phyloP scores from a whole-genome alignment of 805 yeast species.

The Myxozyma nipponensis region DNA sequence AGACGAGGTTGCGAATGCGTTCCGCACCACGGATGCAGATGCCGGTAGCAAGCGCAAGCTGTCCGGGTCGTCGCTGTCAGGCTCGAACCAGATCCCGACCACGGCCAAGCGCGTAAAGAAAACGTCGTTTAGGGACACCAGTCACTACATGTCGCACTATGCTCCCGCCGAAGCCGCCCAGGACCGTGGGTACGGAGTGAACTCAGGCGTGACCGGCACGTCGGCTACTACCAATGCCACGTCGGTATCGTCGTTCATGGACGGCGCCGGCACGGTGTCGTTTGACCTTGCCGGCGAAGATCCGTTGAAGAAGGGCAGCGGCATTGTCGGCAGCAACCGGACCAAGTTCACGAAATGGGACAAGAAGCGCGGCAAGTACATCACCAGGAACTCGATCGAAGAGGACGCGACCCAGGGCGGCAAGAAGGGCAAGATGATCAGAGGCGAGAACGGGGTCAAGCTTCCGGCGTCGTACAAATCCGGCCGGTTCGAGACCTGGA shows the following conservation, averaged over 20 bases:
- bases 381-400: slow-evolving; percentile 9
- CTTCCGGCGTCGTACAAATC: slow-evolving; percentile 88
- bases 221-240: slow-evolving; percentile 4
- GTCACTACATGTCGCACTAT: slow-evolving; percentile 79
- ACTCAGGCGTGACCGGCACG: slow-evolving; percentile 13
- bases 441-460: slow-evolving; percentile 90
- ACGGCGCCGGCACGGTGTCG: slow-evolving; percentile 78
- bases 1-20: slow-evolving; percentile 39
- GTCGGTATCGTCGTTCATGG: slow-evolving; percentile 58
- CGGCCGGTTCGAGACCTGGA: slow-evolving; percentile 93
- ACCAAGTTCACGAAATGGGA: slow-evolving; percentile 45
- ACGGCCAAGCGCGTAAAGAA: slow-evolving; percentile 35
- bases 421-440: slow-evolving; percentile 58
- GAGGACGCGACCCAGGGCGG: slow-evolving; percentile 25
- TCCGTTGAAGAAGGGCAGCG: slow-evolving; percentile 11
- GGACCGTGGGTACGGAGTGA: slow-evolving; percentile 65
- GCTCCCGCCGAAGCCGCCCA: slow-evolving; percentile 78
- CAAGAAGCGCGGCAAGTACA: slow-evolving; percentile 50
- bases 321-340: slow-evolving; percentile 24
- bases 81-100: background rate
- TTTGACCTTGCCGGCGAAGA: slow-evolving; percentile 81
- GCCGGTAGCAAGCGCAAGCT: slow-evolving; percentile 29
- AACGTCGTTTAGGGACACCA: slow-evolving; percentile 68
- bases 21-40: slow-evolving; percentile 39
- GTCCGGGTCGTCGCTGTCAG: background rate